phyloP scores from a whole-genome alignment of 2,329 filamentous ascomycete genomes.

The Epichloe coenophiala region DNA sequence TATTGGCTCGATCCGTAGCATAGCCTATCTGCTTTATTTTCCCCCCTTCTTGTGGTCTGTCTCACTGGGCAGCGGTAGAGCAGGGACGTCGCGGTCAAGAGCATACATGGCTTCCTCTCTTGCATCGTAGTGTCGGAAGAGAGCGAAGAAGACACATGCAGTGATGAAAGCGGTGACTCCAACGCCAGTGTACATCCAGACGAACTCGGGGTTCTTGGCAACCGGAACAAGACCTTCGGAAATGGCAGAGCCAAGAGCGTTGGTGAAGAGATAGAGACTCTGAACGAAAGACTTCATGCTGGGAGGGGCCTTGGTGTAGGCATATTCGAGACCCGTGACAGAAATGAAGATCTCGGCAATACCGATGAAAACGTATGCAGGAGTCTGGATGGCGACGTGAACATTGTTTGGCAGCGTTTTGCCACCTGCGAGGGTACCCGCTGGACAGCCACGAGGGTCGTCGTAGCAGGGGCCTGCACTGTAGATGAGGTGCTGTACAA shows the following conservation, averaged over 20 bases:
- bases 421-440: slow-evolving; percentile 13
- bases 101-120: slow-evolving; percentile 26
- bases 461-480: slow-evolving; percentile 35
- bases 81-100: slow-evolving; percentile 22
- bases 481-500: slow-evolving; percentile 50
- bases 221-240: slow-evolving; percentile 46
- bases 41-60: neutral
- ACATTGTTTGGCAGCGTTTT: slow-evolving; percentile 27
- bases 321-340: slow-evolving; percentile 58
- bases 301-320: slow-evolving; percentile 58
- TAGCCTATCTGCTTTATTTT: neutral
- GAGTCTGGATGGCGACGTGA: slow-evolving; percentile 38
- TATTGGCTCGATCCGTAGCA: neutral
- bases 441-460: slow-evolving; percentile 24
- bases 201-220: slow-evolving; percentile 48
- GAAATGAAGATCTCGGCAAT: slow-evolving; percentile 49
- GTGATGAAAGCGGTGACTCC: slow-evolving; percentile 32
- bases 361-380: slow-evolving; percentile 45
- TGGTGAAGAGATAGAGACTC: slow-evolving; percentile 46
- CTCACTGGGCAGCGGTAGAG: neutral
- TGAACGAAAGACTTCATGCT: slow-evolving; percentile 53
- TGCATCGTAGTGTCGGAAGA: slow-evolving; percentile 25
- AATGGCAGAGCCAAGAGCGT: slow-evolving; percentile 43
- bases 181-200: slow-evolving; percentile 54
- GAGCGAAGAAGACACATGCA: slow-evolving; percentile 37